Evolutionary conservation across 2,329 filamentous ascomycete genomes (phyloP).

Genomic region (Claviceps sorghi): DNA sequence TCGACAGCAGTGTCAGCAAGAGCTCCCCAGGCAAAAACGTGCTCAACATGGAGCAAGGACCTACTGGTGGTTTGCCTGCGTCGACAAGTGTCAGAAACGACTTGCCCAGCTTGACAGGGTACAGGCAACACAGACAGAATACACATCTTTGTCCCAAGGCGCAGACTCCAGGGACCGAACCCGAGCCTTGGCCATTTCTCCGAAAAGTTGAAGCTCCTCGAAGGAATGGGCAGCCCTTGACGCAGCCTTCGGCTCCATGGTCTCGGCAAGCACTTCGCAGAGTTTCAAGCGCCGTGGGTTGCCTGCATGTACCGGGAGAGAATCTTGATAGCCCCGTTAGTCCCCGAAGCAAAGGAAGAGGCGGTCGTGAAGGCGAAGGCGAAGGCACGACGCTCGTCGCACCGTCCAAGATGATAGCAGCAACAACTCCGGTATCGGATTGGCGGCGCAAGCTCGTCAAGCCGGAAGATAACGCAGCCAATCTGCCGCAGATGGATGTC

Average conservation of each 20-base stretch:
- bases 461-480: neutral
- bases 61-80: neutral
- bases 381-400: neutral
- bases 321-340: neutral
- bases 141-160: conserved; percentile 6
- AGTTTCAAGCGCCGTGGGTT: neutral
- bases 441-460: conserved; percentile 6
- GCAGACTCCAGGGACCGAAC: neutral
- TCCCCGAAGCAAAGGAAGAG: neutral
- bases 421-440: conserved; percentile 4
- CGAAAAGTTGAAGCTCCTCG: conserved; percentile 1
- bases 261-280: conserved; percentile 3
- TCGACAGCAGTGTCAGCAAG: neutral
- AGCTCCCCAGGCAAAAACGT: neutral
- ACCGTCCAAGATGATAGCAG: neutral
- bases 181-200: conserved; percentile 8
- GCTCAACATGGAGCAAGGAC: neutral
- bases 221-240: neutral
- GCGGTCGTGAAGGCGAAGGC: neutral
- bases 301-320: neutral
- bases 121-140: conserved; percentile 6
- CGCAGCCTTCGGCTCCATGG: conserved; percentile 2
- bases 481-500: neutral
- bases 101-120: conserved; percentile 6
- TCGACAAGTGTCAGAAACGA: neutral